Evolutionary conservation across 1,139 yeast species (phyloP).

Genomic region (Pichia terricola): DNA sequence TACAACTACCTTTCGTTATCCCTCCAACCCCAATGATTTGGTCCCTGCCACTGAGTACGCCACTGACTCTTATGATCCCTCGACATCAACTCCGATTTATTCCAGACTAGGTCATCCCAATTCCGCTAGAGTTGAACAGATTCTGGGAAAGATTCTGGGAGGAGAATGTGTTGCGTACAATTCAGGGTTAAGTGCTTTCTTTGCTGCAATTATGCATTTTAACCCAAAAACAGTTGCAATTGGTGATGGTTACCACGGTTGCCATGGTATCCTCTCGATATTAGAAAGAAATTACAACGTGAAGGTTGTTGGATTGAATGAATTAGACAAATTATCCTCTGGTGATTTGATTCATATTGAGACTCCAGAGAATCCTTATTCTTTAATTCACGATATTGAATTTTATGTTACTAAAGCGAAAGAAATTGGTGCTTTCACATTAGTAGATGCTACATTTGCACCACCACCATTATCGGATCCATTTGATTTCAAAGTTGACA

Average conservation of each 20-base stretch:
- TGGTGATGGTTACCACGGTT: conserved; percentile 82
- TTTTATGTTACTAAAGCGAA: conserved; percentile 64
- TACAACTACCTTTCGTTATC: conserved; percentile 67
- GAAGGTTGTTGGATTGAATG: conserved; percentile 43
- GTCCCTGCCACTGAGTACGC: conserved; percentile 29
- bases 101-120: conserved; percentile 72
- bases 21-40: conserved; percentile 43
- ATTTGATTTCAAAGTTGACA: conserved; percentile 70
- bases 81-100: conserved; percentile 35
- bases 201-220: conserved; percentile 59
- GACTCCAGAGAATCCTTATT: conserved; percentile 81
- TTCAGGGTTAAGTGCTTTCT: conserved; percentile 75
- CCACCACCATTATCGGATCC: conserved; percentile 85
- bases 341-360: conserved; percentile 83
- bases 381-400: conserved; percentile 50
- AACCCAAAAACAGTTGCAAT: conserved; percentile 71
- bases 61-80: conserved; percentile 23
- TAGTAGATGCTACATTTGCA: conserved; percentile 89
- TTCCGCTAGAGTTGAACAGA: conserved; percentile 54
- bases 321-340: conserved; percentile 36
- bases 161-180: conserved; percentile 57
- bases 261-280: conserved; percentile 58
- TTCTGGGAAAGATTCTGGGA: conserved; percentile 49
- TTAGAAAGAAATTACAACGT: conserved; percentile 53
- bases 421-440: conserved; percentile 55